Evolutionary conservation across 164 flowering plant species (phyloP).

Genomic region (Annona cherimola): DNA sequence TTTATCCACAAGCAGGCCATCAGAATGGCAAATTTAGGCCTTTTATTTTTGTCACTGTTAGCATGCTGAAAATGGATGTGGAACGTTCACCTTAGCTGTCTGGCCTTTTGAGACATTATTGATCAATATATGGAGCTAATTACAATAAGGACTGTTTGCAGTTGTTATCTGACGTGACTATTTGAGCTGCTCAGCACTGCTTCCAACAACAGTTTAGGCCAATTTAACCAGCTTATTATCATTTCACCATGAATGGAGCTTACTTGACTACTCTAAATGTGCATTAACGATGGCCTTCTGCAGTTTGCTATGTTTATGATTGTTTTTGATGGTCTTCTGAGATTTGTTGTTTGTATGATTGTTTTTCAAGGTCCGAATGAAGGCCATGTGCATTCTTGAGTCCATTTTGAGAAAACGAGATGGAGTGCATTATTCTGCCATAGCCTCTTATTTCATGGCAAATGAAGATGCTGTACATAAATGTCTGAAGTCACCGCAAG

Average conservation of each 20-base stretch:
- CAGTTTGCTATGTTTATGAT: neutral
- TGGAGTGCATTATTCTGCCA: conserved; percentile 46
- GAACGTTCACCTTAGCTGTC: neutral
- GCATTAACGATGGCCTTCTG: neutral
- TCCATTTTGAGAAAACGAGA: conserved; percentile 81
- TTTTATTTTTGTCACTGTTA: neutral
- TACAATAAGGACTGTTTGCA: neutral
- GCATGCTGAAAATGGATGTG: neutral
- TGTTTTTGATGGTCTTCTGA: conserved; percentile 4
- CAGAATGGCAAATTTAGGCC: neutral
- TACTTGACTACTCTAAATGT: no score
- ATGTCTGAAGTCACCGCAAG: conserved; percentile 93
- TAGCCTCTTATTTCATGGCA: conserved; percentile 72
- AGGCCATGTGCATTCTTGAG: conserved; percentile 88
- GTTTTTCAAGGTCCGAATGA: conserved; percentile 72
- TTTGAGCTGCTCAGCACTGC: neutral
- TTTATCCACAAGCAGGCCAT: neutral
- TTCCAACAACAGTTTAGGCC: no score
- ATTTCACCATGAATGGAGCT: no score
- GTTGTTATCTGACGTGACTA: neutral
- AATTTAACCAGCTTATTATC: no score
- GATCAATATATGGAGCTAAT: neutral
- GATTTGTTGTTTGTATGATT: neutral
- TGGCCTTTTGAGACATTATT: neutral
- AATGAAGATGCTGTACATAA: conserved; percentile 52